Evolutionary conservation across 441 rosid species (phyloP), one percentile per base, ranked within the genome.

Genomic region (Syzygium malaccense): DNA sequence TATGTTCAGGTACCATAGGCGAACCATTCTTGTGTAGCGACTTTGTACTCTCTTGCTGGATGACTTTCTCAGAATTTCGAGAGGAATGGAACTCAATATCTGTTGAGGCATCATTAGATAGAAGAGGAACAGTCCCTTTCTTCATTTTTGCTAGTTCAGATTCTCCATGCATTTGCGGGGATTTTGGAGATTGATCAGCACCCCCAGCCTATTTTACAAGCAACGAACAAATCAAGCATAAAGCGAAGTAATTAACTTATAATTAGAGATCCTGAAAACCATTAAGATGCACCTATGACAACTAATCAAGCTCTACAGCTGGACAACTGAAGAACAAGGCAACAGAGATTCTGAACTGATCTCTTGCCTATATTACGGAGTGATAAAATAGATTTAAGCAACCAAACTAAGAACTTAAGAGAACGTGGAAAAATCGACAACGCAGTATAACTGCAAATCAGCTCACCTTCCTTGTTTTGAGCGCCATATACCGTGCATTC

Each of bases 401-500:
- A 89, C 85, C 54, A 18, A 18, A 87, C 48, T 87, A 56, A 55
- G 45, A 53, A 51, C 88, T 55, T 51, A 49, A 37, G 79, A 26
- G 75, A 79, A 86, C 7, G 68, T 84, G 32, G 60, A 19, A 32
- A 87, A 45, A 89, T 26, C 33, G 48, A 57, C 55, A 53, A 15
- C n/a, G n/a, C 86, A 55, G 86, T 55, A 86, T 53, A 56, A 15
- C 23, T 55, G 28, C 30, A 68, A 58, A 54, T 26, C 87, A 88
- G 51, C 92, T 90, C 85, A 98, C 99, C 99, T 96, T 98, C 91
- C 99, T 93, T 84, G 91, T 92, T 92, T 95, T 95, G 66, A 96
- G 92, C 66, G 99, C 98, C 91, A 94, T 87, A 91, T 97, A 98
- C 45, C 99, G 94, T n/a, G 99, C 93, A 92, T 98, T 98, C 95